These are phyloP conservation scores for Verticillium longisporum DNA, from an alignment of 2,329 filamentous ascomycete species.

Conservation along the genomic window DNA sequence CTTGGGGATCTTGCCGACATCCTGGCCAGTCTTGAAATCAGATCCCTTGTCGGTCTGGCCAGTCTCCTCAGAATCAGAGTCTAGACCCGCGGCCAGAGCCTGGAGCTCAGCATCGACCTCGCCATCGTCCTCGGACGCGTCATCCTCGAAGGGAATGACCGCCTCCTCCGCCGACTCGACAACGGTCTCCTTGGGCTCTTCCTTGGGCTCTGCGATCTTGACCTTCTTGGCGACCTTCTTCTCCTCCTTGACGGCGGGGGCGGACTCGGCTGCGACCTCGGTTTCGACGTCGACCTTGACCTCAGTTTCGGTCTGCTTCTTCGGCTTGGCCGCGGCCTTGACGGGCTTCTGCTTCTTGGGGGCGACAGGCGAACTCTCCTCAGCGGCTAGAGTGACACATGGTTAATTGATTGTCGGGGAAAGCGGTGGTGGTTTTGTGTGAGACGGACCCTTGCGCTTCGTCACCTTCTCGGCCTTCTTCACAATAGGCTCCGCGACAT, in stretches of 20 bases:
- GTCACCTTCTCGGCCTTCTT: slow-evolving; percentile 12
- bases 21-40: slow-evolving; percentile 39
- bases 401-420: slow-evolving; percentile 14
- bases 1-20: slow-evolving; percentile 44
- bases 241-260: slow-evolving; percentile 33
- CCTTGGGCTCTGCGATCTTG: slow-evolving; percentile 18
- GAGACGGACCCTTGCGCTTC: slow-evolving; percentile 29
- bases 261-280: slow-evolving; percentile 26
- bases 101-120: slow-evolving; percentile 34
- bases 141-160: slow-evolving; percentile 20
- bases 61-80: slow-evolving; percentile 36
- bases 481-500: slow-evolving; percentile 24
- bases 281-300: slow-evolving; percentile 11
- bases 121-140: slow-evolving; percentile 24
- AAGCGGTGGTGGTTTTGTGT: background rate
- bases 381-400: slow-evolving; percentile 23
- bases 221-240: slow-evolving; percentile 30
- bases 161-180: slow-evolving; percentile 12
- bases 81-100: slow-evolving; percentile 35
- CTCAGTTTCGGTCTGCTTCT: slow-evolving; percentile 15
- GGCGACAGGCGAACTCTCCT: slow-evolving; percentile 35
- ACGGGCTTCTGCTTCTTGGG: slow-evolving; percentile 39
- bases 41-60: slow-evolving; percentile 23
- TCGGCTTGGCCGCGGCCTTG: slow-evolving; percentile 22
- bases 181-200: slow-evolving; percentile 15